A percentile compares a stretch with the other conserved stretches of the same genome.
Evolutionary conservation across 495 filamentous ascomycete genomes (phyloP).

Genomic region (Penicillium roqueforti): DNA sequence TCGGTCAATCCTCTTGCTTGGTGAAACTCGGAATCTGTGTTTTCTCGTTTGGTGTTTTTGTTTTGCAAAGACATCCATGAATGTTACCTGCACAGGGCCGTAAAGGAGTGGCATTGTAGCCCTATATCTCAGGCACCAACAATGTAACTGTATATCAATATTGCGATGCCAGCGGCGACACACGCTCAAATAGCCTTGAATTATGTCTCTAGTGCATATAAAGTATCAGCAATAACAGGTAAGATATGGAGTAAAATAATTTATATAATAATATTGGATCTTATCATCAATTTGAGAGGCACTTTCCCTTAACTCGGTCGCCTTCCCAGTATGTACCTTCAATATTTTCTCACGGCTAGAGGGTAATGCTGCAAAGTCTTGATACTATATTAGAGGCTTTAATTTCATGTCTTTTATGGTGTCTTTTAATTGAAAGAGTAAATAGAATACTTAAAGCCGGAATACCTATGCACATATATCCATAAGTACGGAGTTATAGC

Average conservation of each 20-base stretch:
- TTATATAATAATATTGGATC: too few species aligned
- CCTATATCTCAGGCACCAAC: constrained; percentile 4
- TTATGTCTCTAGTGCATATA: background rate
- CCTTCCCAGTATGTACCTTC: too few species aligned
- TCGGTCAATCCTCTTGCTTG: constrained; percentile 19
- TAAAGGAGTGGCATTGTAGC: constrained; percentile 7
- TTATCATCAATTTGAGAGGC: background rate
- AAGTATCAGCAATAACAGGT: too few species aligned
- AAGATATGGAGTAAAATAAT: too few species aligned
- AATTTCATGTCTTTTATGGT: background rate
- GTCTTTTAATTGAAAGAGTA: background rate
- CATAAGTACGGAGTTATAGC: too few species aligned
- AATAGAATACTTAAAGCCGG: background rate
- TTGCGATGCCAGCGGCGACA: background rate
- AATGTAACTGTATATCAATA: background rate
- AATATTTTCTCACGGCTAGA: too few species aligned
- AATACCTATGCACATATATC: background rate
- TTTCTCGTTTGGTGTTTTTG: background rate
- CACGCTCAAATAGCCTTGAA: background rate
- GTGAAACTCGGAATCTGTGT: background rate
- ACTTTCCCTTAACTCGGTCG: background rate
- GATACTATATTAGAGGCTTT: background rate
- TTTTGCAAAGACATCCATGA: background rate
- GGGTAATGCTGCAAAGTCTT: too few species aligned
- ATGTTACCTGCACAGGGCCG: background rate